A percentile compares a stretch with the other conserved stretches of the same genome.
Evolutionary conservation across 106 monocot species (phyloP).

Genomic region (Dioscorea dumetorum): DNA sequence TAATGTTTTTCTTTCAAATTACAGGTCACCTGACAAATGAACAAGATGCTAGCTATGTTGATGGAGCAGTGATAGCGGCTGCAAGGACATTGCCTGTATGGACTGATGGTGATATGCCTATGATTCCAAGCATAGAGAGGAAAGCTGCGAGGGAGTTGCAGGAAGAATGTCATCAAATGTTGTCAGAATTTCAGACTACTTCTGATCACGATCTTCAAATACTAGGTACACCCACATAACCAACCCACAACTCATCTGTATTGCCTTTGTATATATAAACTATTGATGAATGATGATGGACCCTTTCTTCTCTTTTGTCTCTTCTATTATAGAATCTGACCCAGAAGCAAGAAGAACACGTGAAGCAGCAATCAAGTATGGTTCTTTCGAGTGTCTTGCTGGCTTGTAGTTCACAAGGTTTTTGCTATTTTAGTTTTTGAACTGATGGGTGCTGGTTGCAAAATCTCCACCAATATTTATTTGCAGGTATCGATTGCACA

Average conservation of each 20-base stretch:
- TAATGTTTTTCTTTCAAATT: too few species aligned
- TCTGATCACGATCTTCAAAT: conserved; percentile 60
- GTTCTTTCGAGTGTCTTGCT: not conserved
- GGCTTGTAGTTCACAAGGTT: not conserved
- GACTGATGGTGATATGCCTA: conserved; percentile 75
- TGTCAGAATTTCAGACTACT: conserved; percentile 64
- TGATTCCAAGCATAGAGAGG: conserved; percentile 79
- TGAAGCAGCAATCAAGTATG: conserved; percentile 81
- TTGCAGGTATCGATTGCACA: conserved; percentile 69
- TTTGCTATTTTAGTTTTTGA: not conserved
- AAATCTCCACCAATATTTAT: not conserved
- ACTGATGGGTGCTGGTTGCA: not conserved
- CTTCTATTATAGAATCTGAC: conserved; percentile 46
- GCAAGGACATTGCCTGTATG: conserved; percentile 76
- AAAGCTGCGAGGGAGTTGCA: conserved; percentile 77
- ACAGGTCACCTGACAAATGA: conserved; percentile 39
- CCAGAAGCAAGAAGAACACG: conserved; percentile 51
- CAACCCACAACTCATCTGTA: not conserved
- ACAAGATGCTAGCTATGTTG: conserved; percentile 63
- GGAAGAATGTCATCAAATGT: conserved; percentile 75
- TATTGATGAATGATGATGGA: not conserved
- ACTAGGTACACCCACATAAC: conserved; percentile 32
- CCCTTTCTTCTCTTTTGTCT: not conserved
- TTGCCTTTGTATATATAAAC: not conserved
- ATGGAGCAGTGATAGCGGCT: conserved; percentile 91